These are phyloP conservation scores for Backusella psychrophila DNA, from an alignment of 192 early-diverging fungal species.

Conservation along the genomic window DNA sequence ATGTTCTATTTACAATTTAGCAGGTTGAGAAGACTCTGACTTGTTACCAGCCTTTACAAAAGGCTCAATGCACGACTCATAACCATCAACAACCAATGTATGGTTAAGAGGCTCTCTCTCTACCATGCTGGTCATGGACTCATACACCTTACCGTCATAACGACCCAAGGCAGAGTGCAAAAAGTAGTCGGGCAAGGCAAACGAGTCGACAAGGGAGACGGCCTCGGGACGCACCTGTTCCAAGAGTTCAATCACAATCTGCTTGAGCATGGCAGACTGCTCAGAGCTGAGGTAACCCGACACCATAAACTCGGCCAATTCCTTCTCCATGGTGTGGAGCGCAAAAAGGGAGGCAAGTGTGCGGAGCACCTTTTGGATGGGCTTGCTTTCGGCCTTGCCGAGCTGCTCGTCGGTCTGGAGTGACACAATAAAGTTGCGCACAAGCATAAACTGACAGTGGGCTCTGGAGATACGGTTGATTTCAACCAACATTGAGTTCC, in stretches of 20 bases:
- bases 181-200: conserved; percentile 70
- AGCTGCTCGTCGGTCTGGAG: conserved; percentile 46
- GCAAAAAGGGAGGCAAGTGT: conserved; percentile 49
- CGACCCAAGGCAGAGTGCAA: conserved; percentile 78
- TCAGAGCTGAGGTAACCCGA: conserved; percentile 50
- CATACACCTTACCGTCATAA: conserved; percentile 79
- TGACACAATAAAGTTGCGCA: conserved; percentile 68
- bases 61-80: conserved; percentile 47
- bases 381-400: conserved; percentile 25
- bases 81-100: conserved; percentile 55
- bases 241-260: conserved; percentile 49
- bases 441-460: conserved; percentile 75
- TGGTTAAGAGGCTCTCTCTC: conserved; percentile 76
- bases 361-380: conserved; percentile 44
- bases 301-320: conserved; percentile 62
- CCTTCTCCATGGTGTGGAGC: conserved; percentile 67
- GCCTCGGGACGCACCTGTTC: conserved; percentile 72
- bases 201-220: conserved; percentile 78
- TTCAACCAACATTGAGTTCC: conserved; percentile 77
- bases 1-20: conserved; percentile 24
- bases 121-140: conserved; percentile 71
- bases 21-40: conserved; percentile 4
- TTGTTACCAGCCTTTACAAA: conserved; percentile 24
- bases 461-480: conserved; percentile 72
- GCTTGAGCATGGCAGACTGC: conserved; percentile 52